Conservation (phyloP, 2,329 filamentous ascomycete species). For the Teratosphaeria nubilosa region DNA sequence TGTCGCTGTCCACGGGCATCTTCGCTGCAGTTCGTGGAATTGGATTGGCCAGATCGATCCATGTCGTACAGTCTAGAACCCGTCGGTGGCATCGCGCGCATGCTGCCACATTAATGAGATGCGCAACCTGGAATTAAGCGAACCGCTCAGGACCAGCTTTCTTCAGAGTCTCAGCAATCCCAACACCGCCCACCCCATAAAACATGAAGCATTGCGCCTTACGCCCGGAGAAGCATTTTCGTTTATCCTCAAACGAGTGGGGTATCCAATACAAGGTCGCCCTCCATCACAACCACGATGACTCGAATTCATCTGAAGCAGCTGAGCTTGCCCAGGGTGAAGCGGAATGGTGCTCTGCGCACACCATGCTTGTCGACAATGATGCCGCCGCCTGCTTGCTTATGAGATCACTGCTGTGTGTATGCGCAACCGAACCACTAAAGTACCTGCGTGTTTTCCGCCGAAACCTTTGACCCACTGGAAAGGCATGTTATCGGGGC, state of each 20-base stretch:
- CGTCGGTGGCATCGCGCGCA: too few relatives aligned
- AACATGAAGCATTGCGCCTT: neutral
- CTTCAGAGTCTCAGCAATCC: neutral
- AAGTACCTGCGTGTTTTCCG: slow-evolving; percentile 1
- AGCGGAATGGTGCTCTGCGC: slow-evolving; percentile 39
- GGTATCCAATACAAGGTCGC: neutral
- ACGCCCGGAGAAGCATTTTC: neutral
- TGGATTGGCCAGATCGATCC: too few relatives aligned
- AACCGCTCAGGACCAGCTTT: neutral
- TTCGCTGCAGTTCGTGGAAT: too few relatives aligned
- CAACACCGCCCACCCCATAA: neutral
- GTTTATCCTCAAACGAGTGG: neutral
- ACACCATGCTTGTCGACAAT: slow-evolving; percentile 43
- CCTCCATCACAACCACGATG: neutral
- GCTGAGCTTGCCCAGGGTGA: slow-evolving; percentile 40
- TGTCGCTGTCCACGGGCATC: too few relatives aligned
- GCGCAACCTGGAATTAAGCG: too few relatives aligned
- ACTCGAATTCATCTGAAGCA: slow-evolving; percentile 39
- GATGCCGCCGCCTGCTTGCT: slow-evolving; percentile 35
- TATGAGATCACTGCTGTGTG: neutral
- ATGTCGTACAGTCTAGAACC: too few relatives aligned
- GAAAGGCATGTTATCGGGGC: neutral
- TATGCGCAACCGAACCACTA: neutral
- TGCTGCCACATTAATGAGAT: too few relatives aligned
- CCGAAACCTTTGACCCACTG: slow-evolving; percentile 1